A percentile compares a stretch with the other conserved stretches of the same genome.
phyloP scores from a whole-genome alignment of 805 yeast genomes.

The Cyberlindnera lachancei region DNA sequence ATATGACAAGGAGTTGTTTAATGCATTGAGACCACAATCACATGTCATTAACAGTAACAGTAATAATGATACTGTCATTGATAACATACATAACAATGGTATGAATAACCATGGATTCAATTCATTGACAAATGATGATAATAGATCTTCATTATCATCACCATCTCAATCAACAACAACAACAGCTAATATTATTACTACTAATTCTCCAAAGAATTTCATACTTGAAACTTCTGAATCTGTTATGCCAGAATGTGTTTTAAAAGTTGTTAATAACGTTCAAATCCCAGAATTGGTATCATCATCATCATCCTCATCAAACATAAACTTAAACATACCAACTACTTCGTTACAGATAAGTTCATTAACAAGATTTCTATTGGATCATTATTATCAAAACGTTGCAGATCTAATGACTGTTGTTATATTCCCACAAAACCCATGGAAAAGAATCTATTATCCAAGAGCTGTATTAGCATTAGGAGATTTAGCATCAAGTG shows the following conservation, averaged over 20 bases:
- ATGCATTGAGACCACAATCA: constrained; percentile 18
- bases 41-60: too few relatives aligned
- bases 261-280: constrained; percentile 32
- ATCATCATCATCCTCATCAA: too few relatives aligned
- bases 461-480: constrained; percentile 78
- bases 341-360: constrained; percentile 54
- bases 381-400: constrained; percentile 63
- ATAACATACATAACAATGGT: constrained; percentile 1
- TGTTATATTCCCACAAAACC: constrained; percentile 63
- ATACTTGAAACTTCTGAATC: constrained; percentile 26
- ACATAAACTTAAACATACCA: constrained; percentile 45
- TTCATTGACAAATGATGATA: too few relatives aligned
- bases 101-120: constrained; percentile 1
- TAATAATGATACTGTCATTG: too few relatives aligned
- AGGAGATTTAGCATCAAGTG: constrained; percentile 72
- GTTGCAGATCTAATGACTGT: constrained; percentile 80
- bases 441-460: constrained; percentile 83
- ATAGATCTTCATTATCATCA: too few relatives aligned
- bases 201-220: constrained; percentile 3
- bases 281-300: constrained; percentile 24
- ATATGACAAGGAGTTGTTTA: constrained; percentile 22
- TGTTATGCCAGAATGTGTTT: constrained; percentile 40
- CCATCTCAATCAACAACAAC: too few relatives aligned
- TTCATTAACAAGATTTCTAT: constrained; percentile 63
- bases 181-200: too few relatives aligned